Conservation (phyloP, 1,284 basidiomycete species). For the Uromyces viciae-fabae region DNA sequence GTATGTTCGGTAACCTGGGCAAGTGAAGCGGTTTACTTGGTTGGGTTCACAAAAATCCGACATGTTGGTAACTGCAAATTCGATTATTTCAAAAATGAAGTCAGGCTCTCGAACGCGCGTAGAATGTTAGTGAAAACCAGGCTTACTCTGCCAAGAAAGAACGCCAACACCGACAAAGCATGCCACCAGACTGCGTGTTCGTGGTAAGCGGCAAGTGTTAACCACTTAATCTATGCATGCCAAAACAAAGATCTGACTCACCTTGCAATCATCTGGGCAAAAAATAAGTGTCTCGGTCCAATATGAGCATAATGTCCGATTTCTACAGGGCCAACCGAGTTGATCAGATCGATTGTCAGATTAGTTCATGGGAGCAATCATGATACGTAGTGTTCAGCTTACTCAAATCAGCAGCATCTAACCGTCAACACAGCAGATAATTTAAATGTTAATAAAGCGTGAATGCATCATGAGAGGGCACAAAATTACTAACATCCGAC, state of each 20-base stretch:
- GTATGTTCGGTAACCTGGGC: conserved; percentile 30
- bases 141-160: conserved; percentile 40
- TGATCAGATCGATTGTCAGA: neutral
- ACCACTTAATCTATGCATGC: neutral
- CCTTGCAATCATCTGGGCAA: conserved; percentile 39
- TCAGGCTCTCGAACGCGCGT: no score
- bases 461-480: neutral
- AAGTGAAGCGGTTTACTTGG: conserved; percentile 39
- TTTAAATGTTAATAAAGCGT: neutral
- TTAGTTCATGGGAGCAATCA: neutral
- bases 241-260: neutral
- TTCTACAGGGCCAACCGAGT: conserved; percentile 1
- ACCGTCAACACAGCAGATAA: neutral
- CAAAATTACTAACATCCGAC: conserved; percentile 26
- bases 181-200: conserved; percentile 26
- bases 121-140: neutral
- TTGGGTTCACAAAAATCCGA: conserved; percentile 34
- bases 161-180: conserved; percentile 45
- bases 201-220: no score
- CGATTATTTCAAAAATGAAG: neutral
- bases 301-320: conserved; percentile 44
- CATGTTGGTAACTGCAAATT: conserved; percentile 25
- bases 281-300: conserved; percentile 35
- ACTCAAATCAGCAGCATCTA: conserved; percentile 42
- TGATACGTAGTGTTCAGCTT: neutral